Conservation (phyloP, 2,329 filamentous ascomycete genomes). For the Botryotinia convoluta region DNA sequence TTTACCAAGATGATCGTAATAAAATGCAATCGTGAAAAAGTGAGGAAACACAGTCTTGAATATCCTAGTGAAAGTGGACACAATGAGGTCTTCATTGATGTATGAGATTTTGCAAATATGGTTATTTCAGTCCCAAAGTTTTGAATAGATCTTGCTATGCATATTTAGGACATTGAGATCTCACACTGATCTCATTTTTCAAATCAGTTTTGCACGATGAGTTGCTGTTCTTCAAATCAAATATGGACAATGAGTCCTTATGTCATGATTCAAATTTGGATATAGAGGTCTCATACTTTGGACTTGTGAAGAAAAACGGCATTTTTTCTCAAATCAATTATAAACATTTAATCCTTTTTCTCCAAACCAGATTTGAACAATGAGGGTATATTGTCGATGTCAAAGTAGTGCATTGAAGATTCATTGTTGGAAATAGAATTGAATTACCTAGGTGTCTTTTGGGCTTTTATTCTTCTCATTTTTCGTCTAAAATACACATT, state of each 20-base stretch:
- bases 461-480: background rate
- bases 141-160: background rate
- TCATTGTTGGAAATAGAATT: background rate
- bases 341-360: too few relatives aligned
- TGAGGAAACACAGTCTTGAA: rapidly evolving
- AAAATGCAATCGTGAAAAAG: background rate
- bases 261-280: too few relatives aligned
- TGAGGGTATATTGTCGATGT: background rate
- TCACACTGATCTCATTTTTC: rapidly evolving
- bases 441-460: background rate
- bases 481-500: background rate
- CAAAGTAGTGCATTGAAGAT: background rate
- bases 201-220: background rate
- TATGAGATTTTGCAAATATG: too few relatives aligned
- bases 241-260: too few relatives aligned
- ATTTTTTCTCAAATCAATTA: too few relatives aligned
- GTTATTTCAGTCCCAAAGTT: background rate
- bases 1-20: too few relatives aligned
- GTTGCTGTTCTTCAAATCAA: background rate
- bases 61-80: rapidly evolving
- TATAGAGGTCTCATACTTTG: background rate
- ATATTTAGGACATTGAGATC: background rate
- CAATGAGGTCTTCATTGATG: too few relatives aligned
- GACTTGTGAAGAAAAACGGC: background rate
- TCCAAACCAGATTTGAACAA: background rate